Evolutionary conservation across 768 basidiomycete species (phyloP).

Genomic region (Lentinula edodes): DNA sequence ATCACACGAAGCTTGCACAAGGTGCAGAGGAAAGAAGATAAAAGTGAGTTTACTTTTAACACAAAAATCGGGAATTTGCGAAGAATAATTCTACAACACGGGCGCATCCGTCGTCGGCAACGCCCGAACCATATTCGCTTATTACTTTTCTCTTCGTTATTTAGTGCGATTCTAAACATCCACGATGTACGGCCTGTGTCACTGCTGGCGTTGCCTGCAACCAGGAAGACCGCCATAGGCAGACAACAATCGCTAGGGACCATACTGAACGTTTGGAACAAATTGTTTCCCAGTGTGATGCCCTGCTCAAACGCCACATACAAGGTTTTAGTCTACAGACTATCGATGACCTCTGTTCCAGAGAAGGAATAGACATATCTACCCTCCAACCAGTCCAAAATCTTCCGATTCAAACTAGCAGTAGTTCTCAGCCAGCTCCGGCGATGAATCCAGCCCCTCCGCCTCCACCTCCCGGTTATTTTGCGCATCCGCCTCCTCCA

Average conservation of each 20-base stretch:
- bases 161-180: slow-evolving; percentile 89
- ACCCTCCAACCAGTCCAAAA: slow-evolving; percentile 18
- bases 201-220: slow-evolving; percentile 76
- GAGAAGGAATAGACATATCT: slow-evolving; percentile 60
- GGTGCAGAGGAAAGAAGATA: slow-evolving; percentile 95
- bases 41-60: slow-evolving; percentile 60
- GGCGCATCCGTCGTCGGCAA: slow-evolving; percentile 7
- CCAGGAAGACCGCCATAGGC: slow-evolving; percentile 84
- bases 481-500: slow-evolving; percentile 29
- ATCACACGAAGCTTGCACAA: slow-evolving; percentile 88
- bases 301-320: slow-evolving; percentile 69
- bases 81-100: neutral
- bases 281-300: slow-evolving; percentile 73
- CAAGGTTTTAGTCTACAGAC: slow-evolving; percentile 62
- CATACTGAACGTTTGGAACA: slow-evolving; percentile 80
- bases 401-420: slow-evolving; percentile 20
- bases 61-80: slow-evolving; percentile 2
- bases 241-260: slow-evolving; percentile 80
- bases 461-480: slow-evolving; percentile 34
- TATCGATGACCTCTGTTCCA: slow-evolving; percentile 57
- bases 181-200: slow-evolving; percentile 79
- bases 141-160: slow-evolving; percentile 8
- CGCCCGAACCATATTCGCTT: slow-evolving; percentile 1
- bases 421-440: slow-evolving; percentile 30
- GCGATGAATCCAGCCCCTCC: slow-evolving; percentile 31